phyloP scores from a whole-genome alignment of 2,329 filamentous ascomycete species.

The Claviceps fusiformis region DNA sequence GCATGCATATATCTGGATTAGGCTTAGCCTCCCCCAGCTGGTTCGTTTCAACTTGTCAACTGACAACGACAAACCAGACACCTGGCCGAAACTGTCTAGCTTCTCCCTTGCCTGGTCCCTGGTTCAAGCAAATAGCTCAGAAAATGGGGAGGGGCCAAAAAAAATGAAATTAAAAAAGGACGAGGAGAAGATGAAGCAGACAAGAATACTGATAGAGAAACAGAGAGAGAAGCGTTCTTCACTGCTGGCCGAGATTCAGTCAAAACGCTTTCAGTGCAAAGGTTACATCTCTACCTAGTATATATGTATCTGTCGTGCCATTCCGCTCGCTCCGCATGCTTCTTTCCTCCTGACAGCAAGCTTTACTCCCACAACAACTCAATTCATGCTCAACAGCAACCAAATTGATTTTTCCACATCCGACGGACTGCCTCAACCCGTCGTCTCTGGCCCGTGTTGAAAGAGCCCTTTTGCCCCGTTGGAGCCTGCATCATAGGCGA shows the following conservation, averaged over 20 bases:
- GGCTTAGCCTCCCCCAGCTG: neutral
- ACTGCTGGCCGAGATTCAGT: too few relatives aligned
- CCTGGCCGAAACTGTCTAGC: too few relatives aligned
- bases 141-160: too few relatives aligned
- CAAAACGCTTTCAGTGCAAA: neutral
- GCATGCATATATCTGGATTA: neutral
- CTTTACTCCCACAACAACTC: neutral
- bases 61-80: neutral
- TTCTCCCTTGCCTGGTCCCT: too few relatives aligned
- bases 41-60: neutral
- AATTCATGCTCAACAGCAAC: neutral
- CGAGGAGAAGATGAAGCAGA: too few relatives aligned
- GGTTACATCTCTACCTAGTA: neutral
- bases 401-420: neutral
- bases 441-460: conserved; percentile 1
- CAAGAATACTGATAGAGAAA: too few relatives aligned
- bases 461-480: neutral
- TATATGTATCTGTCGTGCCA: neutral
- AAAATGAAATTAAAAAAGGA: too few relatives aligned
- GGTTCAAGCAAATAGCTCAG: too few relatives aligned
- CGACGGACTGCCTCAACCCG: neutral
- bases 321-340: neutral
- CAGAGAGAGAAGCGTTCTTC: too few relatives aligned
- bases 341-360: neutral
- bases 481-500: neutral